phyloP scores from a whole-genome alignment of 441 rosid species.

The Eutrema salsugineum region DNA sequence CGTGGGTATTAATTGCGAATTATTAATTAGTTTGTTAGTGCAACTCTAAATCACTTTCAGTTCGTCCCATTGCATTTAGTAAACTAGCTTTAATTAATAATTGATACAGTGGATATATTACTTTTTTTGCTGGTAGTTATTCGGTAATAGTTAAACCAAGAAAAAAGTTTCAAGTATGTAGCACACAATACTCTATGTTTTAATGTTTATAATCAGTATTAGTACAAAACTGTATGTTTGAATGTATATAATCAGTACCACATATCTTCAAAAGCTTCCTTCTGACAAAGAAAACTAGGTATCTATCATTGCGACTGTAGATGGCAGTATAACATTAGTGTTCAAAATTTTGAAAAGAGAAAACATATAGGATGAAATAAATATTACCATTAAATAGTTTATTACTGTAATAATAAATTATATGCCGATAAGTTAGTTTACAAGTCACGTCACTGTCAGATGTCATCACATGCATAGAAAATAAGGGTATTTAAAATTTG shows the following conservation, averaged over 20 bases:
- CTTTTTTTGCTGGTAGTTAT: not conserved
- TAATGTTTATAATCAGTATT: not conserved
- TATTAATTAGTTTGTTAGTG: not conserved
- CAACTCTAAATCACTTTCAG: not conserved
- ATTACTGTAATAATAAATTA: not conserved
- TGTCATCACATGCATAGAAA: not conserved
- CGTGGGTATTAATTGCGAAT: not conserved
- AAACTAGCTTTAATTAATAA: not conserved
- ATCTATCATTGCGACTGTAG: not conserved
- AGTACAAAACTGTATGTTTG: not conserved
- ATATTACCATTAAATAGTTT: not conserved
- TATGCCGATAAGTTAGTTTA: not conserved
- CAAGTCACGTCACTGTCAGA: constrained; percentile 7
- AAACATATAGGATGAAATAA: not conserved
- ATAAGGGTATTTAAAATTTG: not conserved
- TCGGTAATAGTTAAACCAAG: no score
- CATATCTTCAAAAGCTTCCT: not conserved
- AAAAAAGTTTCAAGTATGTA: no score
- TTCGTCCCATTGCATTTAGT: not conserved
- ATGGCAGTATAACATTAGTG: not conserved
- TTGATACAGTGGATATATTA: not conserved
- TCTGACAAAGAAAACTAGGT: not conserved
- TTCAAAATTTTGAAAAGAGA: constrained; percentile 6
- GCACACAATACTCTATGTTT: no score
- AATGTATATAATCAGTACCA: not conserved